phyloP scores from a whole-genome alignment of 225 moss, liverwort and hornwort genomes.

The Thuidium tamariscinum region DNA sequence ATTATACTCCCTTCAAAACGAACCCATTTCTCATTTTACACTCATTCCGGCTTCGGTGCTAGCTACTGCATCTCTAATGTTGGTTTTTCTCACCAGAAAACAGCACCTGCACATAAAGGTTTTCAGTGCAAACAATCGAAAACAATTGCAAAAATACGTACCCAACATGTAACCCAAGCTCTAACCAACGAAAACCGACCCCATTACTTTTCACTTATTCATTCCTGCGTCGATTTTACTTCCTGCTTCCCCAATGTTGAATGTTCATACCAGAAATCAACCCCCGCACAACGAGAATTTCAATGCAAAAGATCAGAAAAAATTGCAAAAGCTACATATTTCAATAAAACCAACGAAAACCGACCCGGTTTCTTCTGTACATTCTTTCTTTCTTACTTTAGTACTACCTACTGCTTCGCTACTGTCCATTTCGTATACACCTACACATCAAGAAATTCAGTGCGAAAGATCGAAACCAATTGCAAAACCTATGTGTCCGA shows the following conservation, averaged over 20 bases:
- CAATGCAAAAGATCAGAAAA: background rate
- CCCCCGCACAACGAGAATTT: background rate
- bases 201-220: background rate
- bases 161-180: background rate
- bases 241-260: background rate
- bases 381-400: background rate
- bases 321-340: background rate
- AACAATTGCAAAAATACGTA: background rate
- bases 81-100: background rate
- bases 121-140: background rate
- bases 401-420: background rate
- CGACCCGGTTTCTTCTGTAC: background rate
- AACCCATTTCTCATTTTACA: background rate
- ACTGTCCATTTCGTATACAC: background rate
- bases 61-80: background rate
- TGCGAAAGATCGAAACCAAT: background rate
- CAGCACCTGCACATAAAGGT: background rate
- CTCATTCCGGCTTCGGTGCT: background rate
- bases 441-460: background rate
- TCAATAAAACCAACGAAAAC: background rate
- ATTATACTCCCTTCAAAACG: background rate
- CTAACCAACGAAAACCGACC: background rate
- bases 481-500: background rate
- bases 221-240: background rate
- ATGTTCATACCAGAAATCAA: background rate